Conservation (phyloP, 2,329 filamentous ascomycete species). For the Teratosphaeria gauchensis region DNA sequence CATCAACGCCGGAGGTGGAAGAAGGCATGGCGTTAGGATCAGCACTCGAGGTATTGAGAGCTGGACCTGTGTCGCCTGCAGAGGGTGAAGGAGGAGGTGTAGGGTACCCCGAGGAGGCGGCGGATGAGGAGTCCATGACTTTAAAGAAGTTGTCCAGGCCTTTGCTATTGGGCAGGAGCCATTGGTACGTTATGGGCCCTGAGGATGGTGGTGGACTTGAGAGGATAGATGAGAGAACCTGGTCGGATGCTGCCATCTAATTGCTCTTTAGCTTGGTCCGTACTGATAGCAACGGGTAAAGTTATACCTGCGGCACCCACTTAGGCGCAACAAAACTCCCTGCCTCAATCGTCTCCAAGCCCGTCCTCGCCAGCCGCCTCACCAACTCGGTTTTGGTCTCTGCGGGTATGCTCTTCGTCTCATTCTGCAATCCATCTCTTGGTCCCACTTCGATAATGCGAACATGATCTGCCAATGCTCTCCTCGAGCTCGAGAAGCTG, state of each 20-base stretch:
- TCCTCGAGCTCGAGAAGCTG: slow-evolving; percentile 17
- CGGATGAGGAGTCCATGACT: slow-evolving; percentile 35
- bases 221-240: slow-evolving; percentile 55
- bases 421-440: slow-evolving; percentile 79
- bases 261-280: neutral
- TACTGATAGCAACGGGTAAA: neutral
- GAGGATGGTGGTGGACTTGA: slow-evolving; percentile 40
- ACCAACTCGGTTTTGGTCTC: slow-evolving; percentile 70
- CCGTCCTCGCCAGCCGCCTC: slow-evolving; percentile 56
- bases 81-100: neutral
- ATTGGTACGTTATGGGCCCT: slow-evolving; percentile 61
- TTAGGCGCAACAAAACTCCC: slow-evolving; percentile 76
- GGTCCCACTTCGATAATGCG: slow-evolving; percentile 71
- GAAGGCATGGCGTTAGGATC: slow-evolving; percentile 35
- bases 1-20: slow-evolving; percentile 23
- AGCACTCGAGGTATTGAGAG: slow-evolving; percentile 32
- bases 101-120: slow-evolving; percentile 14
- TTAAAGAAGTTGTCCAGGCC: slow-evolving; percentile 56
- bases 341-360: slow-evolving; percentile 64
- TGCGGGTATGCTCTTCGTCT: slow-evolving; percentile 61
- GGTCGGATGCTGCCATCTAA: slow-evolving; percentile 74
- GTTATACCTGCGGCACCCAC: slow-evolving; percentile 67
- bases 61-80: slow-evolving; percentile 26
- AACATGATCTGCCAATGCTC: slow-evolving; percentile 32
- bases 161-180: slow-evolving; percentile 68